phyloP scores from a whole-genome alignment of 1,284 basidiomycete genomes.

The Ustilago cynodontis region DNA sequence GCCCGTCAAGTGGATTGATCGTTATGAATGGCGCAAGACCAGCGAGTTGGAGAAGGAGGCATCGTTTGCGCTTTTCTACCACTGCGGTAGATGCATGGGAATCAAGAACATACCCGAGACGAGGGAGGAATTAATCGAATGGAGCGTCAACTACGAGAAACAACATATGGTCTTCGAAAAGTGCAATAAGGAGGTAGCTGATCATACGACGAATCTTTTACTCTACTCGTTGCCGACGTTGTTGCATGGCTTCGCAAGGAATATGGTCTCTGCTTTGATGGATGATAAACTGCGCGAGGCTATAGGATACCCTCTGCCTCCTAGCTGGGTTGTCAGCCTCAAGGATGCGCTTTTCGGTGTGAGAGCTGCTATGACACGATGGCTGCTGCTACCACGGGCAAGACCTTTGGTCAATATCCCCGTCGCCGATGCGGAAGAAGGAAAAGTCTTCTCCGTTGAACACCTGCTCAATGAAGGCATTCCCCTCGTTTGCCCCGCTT shows the following conservation, averaged over 20 bases:
- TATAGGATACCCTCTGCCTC: conserved; percentile 34
- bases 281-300: conserved; percentile 33
- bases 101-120: conserved; percentile 43
- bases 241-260: conserved; percentile 31
- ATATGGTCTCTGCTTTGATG: conserved; percentile 38
- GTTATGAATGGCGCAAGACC: conserved; percentile 37
- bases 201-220: conserved; percentile 46
- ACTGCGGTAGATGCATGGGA: conserved; percentile 47
- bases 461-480: conserved; percentile 31
- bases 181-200: conserved; percentile 42
- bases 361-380: conserved; percentile 12
- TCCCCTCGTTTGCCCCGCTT: conserved; percentile 43
- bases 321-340: conserved; percentile 19
- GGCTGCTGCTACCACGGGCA: conserved; percentile 24
- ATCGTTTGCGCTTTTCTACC: conserved; percentile 45
- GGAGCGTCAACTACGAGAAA: conserved; percentile 43
- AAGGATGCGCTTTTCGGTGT: conserved; percentile 21
- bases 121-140: conserved; percentile 27
- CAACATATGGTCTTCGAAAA: conserved; percentile 34
- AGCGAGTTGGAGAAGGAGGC: conserved; percentile 49
- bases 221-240: conserved; percentile 24
- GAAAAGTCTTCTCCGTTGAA: conserved; percentile 34
- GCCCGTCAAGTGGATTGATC: conserved; percentile 43
- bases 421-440: conserved; percentile 22
- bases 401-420: conserved; percentile 31